Base-by-base conservation (phyloP, 2,329 filamentous ascomycete species). In the Colletotrichum orchidophilum region DNA sequence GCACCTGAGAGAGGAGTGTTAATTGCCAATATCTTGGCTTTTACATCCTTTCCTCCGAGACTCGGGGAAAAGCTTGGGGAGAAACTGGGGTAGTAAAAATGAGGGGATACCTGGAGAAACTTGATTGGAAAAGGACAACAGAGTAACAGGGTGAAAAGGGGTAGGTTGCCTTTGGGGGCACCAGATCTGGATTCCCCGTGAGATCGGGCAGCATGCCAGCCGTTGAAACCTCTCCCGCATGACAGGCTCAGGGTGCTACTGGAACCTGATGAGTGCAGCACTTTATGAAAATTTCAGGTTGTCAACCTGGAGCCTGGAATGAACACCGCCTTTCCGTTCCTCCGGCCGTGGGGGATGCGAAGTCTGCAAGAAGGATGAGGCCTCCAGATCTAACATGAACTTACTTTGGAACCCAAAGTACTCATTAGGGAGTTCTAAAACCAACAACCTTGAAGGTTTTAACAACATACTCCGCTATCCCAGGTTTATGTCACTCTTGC, bases 11-110 rank as follows among this genome's bases (percentile, higher is more conserved):
- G 24, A 27, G 26, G 39, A 26, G 9, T 11, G 39, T 15, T n/a
- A 18, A 53, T 29, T 29, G 53, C 31, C 53, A 31, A 18, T 26
- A 7, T 58, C 61, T 59, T 69, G 66, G 53, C 66, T 27, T 9
- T 11, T 1, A 50, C 54, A 66, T 70, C 63, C 67, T 18, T 66
- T 61, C 55, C 55, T 35, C 55, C 52, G 63, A 60, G 52, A 69
- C 66, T 46, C 46, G 61, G 53, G 18, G 18, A 8, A 9, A 21
- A 58, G 59, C 66, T 46, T 59, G 53, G 61, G 42, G 42, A 29
- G 31, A 57, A 54, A 46, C 35, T 66, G 46, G 49, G 35, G 27
- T 50, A 35, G 7, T 18, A 7, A 15, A 13, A 33, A 46, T 21
- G 39, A 46, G 39, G 12, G 18, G 35, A 24, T 26, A 18, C 31